Base-by-base conservation (phyloP, 202 grass and related monocot genomes). In the Saccharum hybrid region DNA sequence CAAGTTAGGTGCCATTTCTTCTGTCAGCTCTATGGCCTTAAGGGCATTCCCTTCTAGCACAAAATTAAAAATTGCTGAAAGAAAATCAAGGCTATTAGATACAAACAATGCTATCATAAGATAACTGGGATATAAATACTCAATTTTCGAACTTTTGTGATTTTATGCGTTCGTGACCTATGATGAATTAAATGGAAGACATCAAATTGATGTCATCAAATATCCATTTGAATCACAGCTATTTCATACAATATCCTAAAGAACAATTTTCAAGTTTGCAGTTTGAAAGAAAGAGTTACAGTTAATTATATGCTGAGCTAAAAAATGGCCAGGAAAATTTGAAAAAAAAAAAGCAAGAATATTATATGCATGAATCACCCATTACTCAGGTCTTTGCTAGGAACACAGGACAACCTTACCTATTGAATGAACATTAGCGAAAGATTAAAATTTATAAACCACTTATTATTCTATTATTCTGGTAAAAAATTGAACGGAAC, bases 21-120 rank as follows among this genome's bases (percentile, higher is more conserved):
- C 86, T 75, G 91, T 96, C 68, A 96, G 88, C 66, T 99, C 88
- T 89, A 92, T 99, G 61, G 97, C 93, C 48, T 99, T 87, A 28
- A 99, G 86, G 22, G 84, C 86, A 87, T 96, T 88, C 56, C 97
- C 96, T 82, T 96, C 89, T 76, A 88, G 76, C 40, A 91, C 86
- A 86, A 79, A 92, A 84, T 88, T 89, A 71, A 94, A 87, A 87
- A 99, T 99, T 10, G 78, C 96, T 99, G 89, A 79, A 91, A 84
- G 54, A 73, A 37, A 85, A 71, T 49, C 12, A 73, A 81, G 46
- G 83, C 8, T 41, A 42, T 91, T 63, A 71, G 80, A 83, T 37
- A 49, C 26, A 70, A 84, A 71, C 41, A 71, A 39, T 77, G n/a
- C 8, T 14, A 61, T 43, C 68, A 76, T 77, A 11, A 87, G 45